These are phyloP conservation scores for Paracamarosporium sp. DNA, from an alignment of 2,329 filamentous ascomycete genomes.

Conservation along the genomic window DNA sequence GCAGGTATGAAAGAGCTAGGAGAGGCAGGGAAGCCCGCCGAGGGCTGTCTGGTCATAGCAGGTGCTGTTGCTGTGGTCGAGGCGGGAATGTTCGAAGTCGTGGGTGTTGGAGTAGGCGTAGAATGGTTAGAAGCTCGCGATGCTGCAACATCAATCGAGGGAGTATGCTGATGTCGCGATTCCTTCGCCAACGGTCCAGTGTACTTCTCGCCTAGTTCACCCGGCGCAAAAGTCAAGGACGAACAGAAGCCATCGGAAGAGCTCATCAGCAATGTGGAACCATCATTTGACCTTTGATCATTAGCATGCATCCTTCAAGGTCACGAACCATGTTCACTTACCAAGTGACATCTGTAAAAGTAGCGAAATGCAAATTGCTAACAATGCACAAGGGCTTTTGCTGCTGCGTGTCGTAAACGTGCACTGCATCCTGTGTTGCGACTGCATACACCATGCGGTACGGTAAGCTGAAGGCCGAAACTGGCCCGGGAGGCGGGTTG, in stretches of 20 bases:
- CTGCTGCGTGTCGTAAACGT: constrained; percentile 97
- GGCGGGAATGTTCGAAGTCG: constrained; percentile 67
- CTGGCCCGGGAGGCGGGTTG: constrained; percentile 52
- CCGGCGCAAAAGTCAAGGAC: constrained; percentile 79
- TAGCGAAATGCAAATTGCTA: constrained; percentile 96
- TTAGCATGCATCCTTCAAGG: constrained; percentile 11
- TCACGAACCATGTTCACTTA: constrained; percentile 54
- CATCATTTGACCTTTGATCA: constrained; percentile 72
- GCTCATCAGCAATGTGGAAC: constrained; percentile 85
- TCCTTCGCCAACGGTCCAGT: constrained; percentile 64
- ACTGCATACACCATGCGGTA: constrained; percentile 97
- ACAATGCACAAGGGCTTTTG: constrained; percentile 92
- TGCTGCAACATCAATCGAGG: constrained; percentile 52
- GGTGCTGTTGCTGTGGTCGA: constrained; percentile 50
- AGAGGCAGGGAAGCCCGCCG: constrained; percentile 64
- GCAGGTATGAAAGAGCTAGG: constrained; percentile 61
- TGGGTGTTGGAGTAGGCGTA: constrained; percentile 75
- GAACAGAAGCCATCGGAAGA: constrained; percentile 99
- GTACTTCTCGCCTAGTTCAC: constrained; percentile 85
- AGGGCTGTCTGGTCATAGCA: constrained; percentile 41
- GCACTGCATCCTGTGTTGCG: constrained; percentile 92
- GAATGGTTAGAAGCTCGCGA: constrained; percentile 63
- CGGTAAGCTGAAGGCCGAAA: constrained; percentile 78
- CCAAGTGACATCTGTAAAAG: constrained; percentile 96
- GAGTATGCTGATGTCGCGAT: constrained; percentile 34